These are phyloP conservation scores for Thymus mandschuricus DNA, from an alignment of 257 asterid species.

Conservation along the genomic window DNA sequence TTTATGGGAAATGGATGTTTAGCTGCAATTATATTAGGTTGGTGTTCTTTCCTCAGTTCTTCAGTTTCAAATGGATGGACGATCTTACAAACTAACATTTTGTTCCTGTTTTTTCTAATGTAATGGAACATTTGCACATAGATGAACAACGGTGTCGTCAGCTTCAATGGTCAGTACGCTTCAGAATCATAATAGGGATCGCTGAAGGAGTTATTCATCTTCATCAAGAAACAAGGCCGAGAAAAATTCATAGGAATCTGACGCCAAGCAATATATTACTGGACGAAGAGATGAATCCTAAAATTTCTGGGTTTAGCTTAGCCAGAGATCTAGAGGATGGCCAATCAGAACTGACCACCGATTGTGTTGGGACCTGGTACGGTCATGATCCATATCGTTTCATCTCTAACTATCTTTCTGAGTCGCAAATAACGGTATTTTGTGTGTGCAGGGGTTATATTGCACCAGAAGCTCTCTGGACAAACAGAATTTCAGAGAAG, in stretches of 20 bases:
- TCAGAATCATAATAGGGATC: constrained; percentile 30
- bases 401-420: not conserved
- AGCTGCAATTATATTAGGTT: not conserved
- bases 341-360: not conserved
- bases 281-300: constrained; percentile 33
- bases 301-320: constrained; percentile 20
- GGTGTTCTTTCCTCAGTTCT: not conserved
- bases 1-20: constrained; percentile 28
- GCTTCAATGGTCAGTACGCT: constrained; percentile 25
- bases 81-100: not conserved
- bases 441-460: constrained; percentile 10
- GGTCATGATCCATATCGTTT: not conserved
- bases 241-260: constrained; percentile 13
- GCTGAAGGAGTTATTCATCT: constrained; percentile 35
- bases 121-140: not conserved
- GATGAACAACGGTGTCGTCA: not conserved
- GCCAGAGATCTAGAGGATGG: not conserved
- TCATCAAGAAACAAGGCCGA: constrained; percentile 25
- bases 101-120: not conserved
- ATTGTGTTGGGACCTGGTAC: constrained; percentile 20
- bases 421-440: too few relatives aligned
- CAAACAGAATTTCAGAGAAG: constrained; percentile 8
- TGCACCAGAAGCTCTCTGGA: not conserved
- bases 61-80: not conserved
- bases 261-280: constrained; percentile 24